Evolutionary conservation across 345 rosid genomes (phyloP).

Genomic region (Gossypium rotundifolium): DNA sequence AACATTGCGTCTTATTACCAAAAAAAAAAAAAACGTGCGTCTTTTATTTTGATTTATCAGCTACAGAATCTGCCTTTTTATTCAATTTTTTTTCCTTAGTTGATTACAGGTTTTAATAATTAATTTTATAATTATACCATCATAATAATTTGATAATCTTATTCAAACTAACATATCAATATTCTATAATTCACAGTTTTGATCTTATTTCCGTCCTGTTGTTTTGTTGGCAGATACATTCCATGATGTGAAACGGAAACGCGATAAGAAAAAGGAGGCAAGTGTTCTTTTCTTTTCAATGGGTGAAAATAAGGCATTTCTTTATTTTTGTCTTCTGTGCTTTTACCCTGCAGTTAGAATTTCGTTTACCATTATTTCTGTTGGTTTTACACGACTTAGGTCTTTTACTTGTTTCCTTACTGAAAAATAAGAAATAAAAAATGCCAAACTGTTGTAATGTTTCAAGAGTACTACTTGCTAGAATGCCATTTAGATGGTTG

Average conservation of each 20-base stretch:
- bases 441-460: neutral
- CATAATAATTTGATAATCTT: neutral
- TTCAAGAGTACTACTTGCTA: neutral
- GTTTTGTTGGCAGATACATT: slow-evolving; percentile 63
- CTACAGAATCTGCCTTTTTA: neutral
- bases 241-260: slow-evolving; percentile 76
- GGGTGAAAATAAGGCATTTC: neutral
- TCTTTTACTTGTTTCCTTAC: neutral
- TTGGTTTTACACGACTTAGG: neutral
- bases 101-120: neutral
- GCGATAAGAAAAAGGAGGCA: slow-evolving; percentile 66
- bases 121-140: neutral
- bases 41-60: neutral
- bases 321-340: neutral
- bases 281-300: slow-evolving; percentile 12
- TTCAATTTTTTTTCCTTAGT: neutral
- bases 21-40: too few species aligned
- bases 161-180: neutral
- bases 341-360: neutral
- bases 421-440: neutral
- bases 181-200: neutral
- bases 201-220: neutral
- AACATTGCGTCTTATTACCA: too few species aligned
- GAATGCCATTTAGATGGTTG: neutral
- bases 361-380: neutral